These are phyloP conservation scores for Metarhizium rileyi DNA, from an alignment of 2,329 filamentous ascomycete species.

Conservation along the genomic window DNA sequence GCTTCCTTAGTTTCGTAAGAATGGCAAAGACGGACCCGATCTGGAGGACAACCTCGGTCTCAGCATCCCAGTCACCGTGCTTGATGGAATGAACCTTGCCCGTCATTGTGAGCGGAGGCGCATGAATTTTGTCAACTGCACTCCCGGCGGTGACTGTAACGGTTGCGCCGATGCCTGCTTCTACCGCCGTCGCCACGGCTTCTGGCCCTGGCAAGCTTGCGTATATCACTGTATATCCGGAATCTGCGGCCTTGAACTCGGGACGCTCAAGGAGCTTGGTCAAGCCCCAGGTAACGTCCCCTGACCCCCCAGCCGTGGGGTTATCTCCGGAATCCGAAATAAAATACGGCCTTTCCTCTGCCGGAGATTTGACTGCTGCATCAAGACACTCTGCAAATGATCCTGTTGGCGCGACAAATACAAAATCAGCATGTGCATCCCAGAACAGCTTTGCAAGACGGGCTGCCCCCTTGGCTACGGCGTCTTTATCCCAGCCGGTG, in stretches of 20 bases:
- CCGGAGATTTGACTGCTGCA: slow-evolving; percentile 25
- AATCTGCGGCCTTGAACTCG: slow-evolving; percentile 28
- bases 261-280: slow-evolving; percentile 32
- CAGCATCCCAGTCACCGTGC: slow-evolving; percentile 37
- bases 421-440: slow-evolving; percentile 34
- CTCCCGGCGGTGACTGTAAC: slow-evolving; percentile 43
- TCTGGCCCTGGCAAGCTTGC: slow-evolving; percentile 39
- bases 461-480: slow-evolving; percentile 30
- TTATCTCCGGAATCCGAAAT: slow-evolving; percentile 48
- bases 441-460: slow-evolving; percentile 37
- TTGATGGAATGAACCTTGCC: slow-evolving; percentile 40
- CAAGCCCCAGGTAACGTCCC: slow-evolving; percentile 43
- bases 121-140: slow-evolving; percentile 37
- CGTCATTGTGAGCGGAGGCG: slow-evolving; percentile 39
- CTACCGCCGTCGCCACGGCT: slow-evolving; percentile 30
- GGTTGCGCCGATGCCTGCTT: slow-evolving; percentile 34
- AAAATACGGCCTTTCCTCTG: slow-evolving; percentile 35
- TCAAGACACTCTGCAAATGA: slow-evolving; percentile 37
- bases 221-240: slow-evolving; percentile 37
- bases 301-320: slow-evolving; percentile 43
- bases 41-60: slow-evolving; percentile 37
- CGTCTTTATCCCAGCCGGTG: slow-evolving; percentile 37
- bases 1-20: slow-evolving; percentile 40
- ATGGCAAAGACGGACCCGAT: slow-evolving; percentile 41
- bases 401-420: slow-evolving; percentile 42